Conservation (phyloP, 352 stramenopile genomes). For the Phytophthora europaea region DNA sequence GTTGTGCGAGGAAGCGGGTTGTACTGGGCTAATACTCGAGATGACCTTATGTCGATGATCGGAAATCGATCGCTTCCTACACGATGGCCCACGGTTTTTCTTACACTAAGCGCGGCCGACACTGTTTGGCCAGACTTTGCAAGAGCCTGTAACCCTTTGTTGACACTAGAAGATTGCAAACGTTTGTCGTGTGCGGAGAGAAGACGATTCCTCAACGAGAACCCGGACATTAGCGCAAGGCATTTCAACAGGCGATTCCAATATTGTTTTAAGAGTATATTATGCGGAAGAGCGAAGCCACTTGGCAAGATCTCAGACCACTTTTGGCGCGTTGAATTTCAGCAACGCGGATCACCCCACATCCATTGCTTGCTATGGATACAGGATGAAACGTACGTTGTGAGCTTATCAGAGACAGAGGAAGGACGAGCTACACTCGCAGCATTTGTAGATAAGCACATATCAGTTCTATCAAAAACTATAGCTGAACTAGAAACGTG, state of each 20-base stretch:
- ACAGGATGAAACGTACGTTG: not conserved
- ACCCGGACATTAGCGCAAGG: not conserved
- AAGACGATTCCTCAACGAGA: constrained; percentile 2
- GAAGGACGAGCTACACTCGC: too few species aligned
- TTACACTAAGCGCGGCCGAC: constrained; percentile 21
- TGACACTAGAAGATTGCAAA: constrained; percentile 2
- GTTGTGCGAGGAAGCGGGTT: too few species aligned
- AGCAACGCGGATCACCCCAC: not conserved
- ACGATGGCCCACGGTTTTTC: not conserved
- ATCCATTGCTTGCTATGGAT: constrained; percentile 9
- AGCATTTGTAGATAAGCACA: too few species aligned
- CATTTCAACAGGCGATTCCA: constrained; percentile 15
- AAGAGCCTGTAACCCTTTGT: constrained; percentile 18
- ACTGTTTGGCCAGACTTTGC: constrained; percentile 38
- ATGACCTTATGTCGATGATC: too few species aligned
- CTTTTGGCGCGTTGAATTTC: constrained; percentile 14
- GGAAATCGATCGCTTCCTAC: too few species aligned
- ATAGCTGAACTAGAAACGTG: too few species aligned
- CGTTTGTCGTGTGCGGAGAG: not conserved
- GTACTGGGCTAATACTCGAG: too few species aligned
- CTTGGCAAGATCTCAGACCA: not conserved
- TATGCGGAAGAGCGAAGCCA: constrained; percentile 1
- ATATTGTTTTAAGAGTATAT: constrained; percentile 8
- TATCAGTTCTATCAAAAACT: too few species aligned
- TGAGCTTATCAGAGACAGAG: too few species aligned